Evolutionary conservation across 73 alveolate genomes (phyloP).

Genomic region (Loxodes magnus): DNA sequence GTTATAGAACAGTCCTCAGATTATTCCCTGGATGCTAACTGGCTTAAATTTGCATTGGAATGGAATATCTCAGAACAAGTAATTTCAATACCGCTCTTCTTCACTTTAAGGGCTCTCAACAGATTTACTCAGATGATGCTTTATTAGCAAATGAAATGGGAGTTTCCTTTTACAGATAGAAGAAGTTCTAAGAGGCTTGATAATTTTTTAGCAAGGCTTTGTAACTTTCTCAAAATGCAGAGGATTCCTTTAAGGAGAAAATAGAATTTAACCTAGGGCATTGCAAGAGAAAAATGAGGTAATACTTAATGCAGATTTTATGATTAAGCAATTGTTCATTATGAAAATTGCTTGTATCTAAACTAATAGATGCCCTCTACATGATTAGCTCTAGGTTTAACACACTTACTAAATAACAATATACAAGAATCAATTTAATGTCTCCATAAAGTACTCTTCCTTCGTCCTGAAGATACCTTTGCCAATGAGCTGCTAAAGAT

Average conservation of each 20-base stretch:
- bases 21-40: conserved; percentile 96
- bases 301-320: conserved; percentile 30
- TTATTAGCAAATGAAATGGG: conserved; percentile 94
- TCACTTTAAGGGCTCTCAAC: conserved; percentile 81
- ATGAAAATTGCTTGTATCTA: conserved; percentile 58
- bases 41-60: conserved; percentile 90
- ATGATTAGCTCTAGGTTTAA: conserved; percentile 72
- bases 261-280: conserved; percentile 86
- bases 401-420: conserved; percentile 62
- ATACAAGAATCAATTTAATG: conserved; percentile 69
- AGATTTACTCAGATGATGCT: conserved; percentile 80
- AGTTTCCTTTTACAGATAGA: conserved; percentile 76
- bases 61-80: conserved; percentile 94
- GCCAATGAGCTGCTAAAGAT: conserved; percentile 76
- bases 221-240: conserved; percentile 72
- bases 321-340: conserved; percentile 26
- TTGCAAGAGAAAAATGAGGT: conserved; percentile 71
- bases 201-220: conserved; percentile 67
- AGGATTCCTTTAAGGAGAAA: conserved; percentile 70
- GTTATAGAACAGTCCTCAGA: conserved; percentile 90
- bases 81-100: conserved; percentile 88
- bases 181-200: conserved; percentile 69
- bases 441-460: conserved; percentile 85
- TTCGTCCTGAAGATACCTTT: conserved; percentile 76
- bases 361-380: conserved; percentile 76